Conservation (phyloP, 108 stramenopile species). For the Conticribra weissflogii region DNA sequence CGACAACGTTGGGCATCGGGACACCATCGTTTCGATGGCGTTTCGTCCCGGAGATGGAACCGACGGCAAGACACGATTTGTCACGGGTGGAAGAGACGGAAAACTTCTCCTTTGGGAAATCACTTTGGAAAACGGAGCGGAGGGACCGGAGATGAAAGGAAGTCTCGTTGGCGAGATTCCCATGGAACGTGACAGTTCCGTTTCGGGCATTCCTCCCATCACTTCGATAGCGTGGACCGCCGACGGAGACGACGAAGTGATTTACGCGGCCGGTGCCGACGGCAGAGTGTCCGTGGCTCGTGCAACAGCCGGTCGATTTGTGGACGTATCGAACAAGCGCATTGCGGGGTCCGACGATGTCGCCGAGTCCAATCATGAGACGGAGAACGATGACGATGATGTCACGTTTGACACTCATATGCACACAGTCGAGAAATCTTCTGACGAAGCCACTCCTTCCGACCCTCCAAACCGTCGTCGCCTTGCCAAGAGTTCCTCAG, state of each 20-base stretch:
- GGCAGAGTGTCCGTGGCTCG: slow-evolving; percentile 24
- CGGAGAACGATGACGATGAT: slow-evolving; percentile 4
- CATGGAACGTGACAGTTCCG: background rate
- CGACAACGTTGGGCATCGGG: slow-evolving; percentile 50
- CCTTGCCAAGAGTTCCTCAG: slow-evolving; percentile 2
- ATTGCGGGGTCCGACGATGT: background rate
- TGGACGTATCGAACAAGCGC: slow-evolving; percentile 29
- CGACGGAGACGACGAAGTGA: background rate
- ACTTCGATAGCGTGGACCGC: slow-evolving; percentile 28
- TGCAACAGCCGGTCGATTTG: slow-evolving; percentile 10
- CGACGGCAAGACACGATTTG: slow-evolving; percentile 5
- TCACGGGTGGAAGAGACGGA: slow-evolving; percentile 70
- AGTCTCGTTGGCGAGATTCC: background rate
- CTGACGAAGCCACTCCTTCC: background rate
- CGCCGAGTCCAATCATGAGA: background rate
- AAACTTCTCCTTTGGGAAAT: slow-evolving; percentile 64
- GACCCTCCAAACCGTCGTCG: slow-evolving; percentile 2
- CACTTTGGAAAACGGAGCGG: slow-evolving; percentile 6
- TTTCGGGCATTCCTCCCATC: slow-evolving; percentile 20
- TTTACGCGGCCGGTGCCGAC: slow-evolving; percentile 57
- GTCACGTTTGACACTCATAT: background rate
- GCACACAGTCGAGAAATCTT: background rate
- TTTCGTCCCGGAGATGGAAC: slow-evolving; percentile 14
- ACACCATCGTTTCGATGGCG: slow-evolving; percentile 65
- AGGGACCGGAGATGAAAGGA: background rate